A percentile compares a stretch with the other conserved stretches of the same genome.
Evolutionary conservation across 192 early-diverging fungal species (phyloP).

Genomic region (Coemansia sp.): DNA sequence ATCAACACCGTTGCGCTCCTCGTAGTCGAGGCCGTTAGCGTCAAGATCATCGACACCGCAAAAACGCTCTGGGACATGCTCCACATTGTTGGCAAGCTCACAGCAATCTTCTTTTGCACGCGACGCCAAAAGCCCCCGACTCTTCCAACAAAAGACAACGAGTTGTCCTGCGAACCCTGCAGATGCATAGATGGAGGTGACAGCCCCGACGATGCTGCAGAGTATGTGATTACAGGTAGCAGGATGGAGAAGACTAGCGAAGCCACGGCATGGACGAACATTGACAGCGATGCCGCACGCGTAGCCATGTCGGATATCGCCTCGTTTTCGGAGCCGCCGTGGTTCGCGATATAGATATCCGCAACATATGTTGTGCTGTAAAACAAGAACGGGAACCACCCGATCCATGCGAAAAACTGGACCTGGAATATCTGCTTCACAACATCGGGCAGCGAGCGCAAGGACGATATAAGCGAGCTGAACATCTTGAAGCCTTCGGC

Average conservation of each 20-base stretch:
- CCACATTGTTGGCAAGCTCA: conserved; percentile 64
- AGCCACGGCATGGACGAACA: conserved; percentile 75
- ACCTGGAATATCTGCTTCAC: conserved; percentile 81
- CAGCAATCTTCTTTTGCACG: conserved; percentile 12
- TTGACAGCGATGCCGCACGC: conserved; percentile 80
- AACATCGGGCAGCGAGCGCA: conserved; percentile 66
- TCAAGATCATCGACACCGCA: conserved; percentile 64
- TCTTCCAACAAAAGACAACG: not conserved
- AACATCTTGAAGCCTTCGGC: conserved; percentile 36
- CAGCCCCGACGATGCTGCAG: conserved; percentile 7
- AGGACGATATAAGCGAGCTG: conserved; percentile 39
- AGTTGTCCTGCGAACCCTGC: no score
- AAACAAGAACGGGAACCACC: conserved; percentile 96
- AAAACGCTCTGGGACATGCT: conserved; percentile 68
- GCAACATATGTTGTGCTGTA: conserved; percentile 67
- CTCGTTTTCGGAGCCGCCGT: conserved; percentile 12
- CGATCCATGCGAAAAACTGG: conserved; percentile 95
- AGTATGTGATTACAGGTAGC: conserved; percentile 46
- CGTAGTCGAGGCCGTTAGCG: conserved; percentile 60
- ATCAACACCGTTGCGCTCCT: conserved; percentile 66
- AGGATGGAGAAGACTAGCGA: conserved; percentile 58
- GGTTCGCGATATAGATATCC: conserved; percentile 30
- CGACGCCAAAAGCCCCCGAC: not conserved
- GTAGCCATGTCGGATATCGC: conserved; percentile 57
- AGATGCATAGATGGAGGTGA: not conserved